Base-by-base conservation (phyloP, 2,329 filamentous ascomycete species). In the Daldinia sp. region DNA sequence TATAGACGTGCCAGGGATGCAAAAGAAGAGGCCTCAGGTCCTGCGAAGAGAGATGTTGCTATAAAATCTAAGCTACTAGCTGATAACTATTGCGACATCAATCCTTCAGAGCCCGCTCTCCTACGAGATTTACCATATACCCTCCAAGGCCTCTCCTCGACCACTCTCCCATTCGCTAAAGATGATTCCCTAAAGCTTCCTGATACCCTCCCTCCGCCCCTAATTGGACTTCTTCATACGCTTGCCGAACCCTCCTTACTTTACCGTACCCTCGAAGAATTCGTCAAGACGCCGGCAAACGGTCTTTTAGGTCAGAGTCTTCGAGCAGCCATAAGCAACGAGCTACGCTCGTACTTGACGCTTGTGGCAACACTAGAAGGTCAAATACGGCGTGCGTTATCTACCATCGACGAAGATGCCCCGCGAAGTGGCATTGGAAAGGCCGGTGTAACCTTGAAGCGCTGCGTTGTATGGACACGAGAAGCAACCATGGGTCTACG, bases 401-500 rank as follows among this genome's bases (percentile, higher is more conserved):
- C 89, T 4, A 87, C 90, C 6, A 80, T 95, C n/a, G 87, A 92
- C 66, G 87, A 90, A 52, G 80, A 82, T 1, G 85, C 86, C 3
- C 87, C 90, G 2, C 84, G 89, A 47, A 85, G 86, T 43, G 90
- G 90, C 1, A 87, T 96, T 54, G 90, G 92, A 4, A 95, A 94
- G 71, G 90, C 92, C 0, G 93, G 94, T 1, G 94, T 99, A 11
- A 99, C 95, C 0, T 81, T 99, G 51, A 98, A 98, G 77, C 85
- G 95, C 74, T 98, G 94, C 71, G 91, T 99, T 2, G 91, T 99
- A 21, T 99, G 96, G 96, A 98, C 94, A 7, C 87, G 94, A 69
- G 96, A 99, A 77, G 93, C 95, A 5, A 99, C 95, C 0, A 96
- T 98, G 90, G 95, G 94, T 0, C 79, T 99, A 69, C 88, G 95